phyloP scores from a whole-genome alignment of 495 filamentous ascomycete species.

The Podospora pseudoanserina region DNA sequence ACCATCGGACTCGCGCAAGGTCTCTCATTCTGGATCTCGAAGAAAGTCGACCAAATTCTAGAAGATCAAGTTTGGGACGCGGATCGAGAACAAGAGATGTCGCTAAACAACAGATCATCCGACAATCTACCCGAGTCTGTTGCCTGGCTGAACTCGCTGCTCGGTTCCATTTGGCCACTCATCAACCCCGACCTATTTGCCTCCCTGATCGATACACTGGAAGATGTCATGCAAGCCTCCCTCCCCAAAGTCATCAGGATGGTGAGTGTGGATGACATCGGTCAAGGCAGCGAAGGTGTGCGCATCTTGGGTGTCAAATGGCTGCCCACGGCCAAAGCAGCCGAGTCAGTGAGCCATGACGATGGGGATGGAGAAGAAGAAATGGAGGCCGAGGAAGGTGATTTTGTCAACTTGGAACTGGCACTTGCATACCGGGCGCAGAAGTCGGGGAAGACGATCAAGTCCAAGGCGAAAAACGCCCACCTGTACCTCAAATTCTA shows the following conservation, averaged over 20 bases:
- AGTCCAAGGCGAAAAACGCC: conserved; percentile 61
- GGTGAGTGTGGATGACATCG: conserved; percentile 66
- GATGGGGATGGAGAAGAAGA: conserved; percentile 57
- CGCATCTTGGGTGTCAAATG: conserved; percentile 62
- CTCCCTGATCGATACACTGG: conserved; percentile 59
- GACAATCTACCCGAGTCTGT: conserved; percentile 55
- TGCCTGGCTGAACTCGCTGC: conserved; percentile 62
- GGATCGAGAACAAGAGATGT: conserved; percentile 45
- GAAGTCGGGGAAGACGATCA: conserved; percentile 52
- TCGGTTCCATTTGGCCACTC: conserved; percentile 63
- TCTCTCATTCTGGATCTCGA: conserved; percentile 51
- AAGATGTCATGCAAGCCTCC: conserved; percentile 70
- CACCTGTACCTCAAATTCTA: conserved; percentile 69
- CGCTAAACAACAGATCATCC: conserved; percentile 29
- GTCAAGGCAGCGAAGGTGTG: conserved; percentile 63
- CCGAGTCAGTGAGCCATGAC: conserved; percentile 43
- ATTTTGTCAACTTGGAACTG: conserved; percentile 68
- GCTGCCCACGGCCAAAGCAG: conserved; percentile 63
- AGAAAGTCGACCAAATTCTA: conserved; percentile 51
- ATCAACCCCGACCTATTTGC: conserved; percentile 68
- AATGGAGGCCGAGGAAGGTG: conserved; percentile 70
- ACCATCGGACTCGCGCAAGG: conserved; percentile 39
- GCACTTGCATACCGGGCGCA: conserved; percentile 65
- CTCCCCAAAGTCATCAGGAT: conserved; percentile 61
- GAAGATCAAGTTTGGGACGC: conserved; percentile 63